Percentiles rank a stretch among this genome's conserved stretches.
Evolutionary conservation across 176 grass and related monocot genomes (phyloP).

Genomic region (Musa troglodytarum): DNA sequence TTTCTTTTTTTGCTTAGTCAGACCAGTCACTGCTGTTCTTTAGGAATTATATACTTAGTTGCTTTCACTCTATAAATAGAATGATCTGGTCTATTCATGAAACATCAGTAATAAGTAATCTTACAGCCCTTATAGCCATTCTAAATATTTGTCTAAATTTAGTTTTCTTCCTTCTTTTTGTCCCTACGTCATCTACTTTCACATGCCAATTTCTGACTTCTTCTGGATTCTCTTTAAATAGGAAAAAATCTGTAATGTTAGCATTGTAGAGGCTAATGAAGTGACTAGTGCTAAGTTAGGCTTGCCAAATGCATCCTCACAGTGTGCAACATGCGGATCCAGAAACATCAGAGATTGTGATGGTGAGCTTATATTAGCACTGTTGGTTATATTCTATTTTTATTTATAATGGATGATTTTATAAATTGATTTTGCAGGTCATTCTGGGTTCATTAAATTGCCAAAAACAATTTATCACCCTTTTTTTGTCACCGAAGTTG

Average conservation of each 20-base stretch:
- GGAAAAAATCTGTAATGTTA: constrained; percentile 59
- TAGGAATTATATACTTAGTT: too few relatives aligned
- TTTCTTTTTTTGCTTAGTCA: too few relatives aligned
- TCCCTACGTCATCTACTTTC: neutral
- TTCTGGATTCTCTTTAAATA: constrained; percentile 5
- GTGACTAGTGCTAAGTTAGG: constrained; percentile 72
- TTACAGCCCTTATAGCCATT: too few relatives aligned
- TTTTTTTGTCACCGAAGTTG: constrained; percentile 63
- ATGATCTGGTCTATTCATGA: too few relatives aligned
- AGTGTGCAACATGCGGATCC: constrained; percentile 68
- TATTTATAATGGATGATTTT: constrained; percentile 10
- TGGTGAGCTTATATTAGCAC: constrained; percentile 35
- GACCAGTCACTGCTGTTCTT: too few relatives aligned
- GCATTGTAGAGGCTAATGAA: constrained; percentile 47
- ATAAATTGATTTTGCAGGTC: constrained; percentile 45
- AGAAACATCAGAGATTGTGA: constrained; percentile 57
- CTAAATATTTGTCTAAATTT: neutral
- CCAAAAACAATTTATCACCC: constrained; percentile 57
- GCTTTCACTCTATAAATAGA: too few relatives aligned
- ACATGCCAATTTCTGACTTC: neutral
- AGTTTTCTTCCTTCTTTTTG: neutral
- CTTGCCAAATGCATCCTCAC: constrained; percentile 44
- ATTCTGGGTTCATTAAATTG: constrained; percentile 68
- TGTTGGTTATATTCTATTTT: constrained; percentile 7
- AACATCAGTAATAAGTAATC: too few relatives aligned